Base-by-base conservation (phyloP, 2,329 filamentous ascomycete genomes). In the Lachnellula cervina region DNA sequence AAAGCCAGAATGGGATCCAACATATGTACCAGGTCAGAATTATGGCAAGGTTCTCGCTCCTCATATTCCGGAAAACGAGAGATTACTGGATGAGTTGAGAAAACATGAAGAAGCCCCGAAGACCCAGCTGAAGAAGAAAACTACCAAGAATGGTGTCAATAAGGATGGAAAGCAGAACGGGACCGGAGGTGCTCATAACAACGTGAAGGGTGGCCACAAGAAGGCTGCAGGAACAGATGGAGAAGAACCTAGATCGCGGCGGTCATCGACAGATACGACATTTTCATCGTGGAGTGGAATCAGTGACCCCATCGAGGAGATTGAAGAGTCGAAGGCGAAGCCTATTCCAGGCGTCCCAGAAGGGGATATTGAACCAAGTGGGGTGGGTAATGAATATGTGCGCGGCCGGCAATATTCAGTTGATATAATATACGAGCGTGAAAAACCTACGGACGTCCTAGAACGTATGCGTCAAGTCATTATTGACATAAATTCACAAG, bases 341-440 rank as follows among this genome's bases (percentile, higher is more conserved):
- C 16, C 44, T 25, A 47, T 37, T 28, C 28, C 35, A 35, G 52
- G 47, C 17, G 16, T 58, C 14, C 34, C 51, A 4, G 50, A 60
- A 28, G 57, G 35, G 32, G 59, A 58, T 28, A 52, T 58, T 25
- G 52, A 55, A 21, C 44, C 58, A 52, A 67, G 61, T 40, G 66
- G 66, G 8, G 65, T 70, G 34, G 63, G 62, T 4, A 55, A 65
- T 14, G 62, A 64, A 50, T 83, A 85, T 64, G 92, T 97, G 52
- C 85, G 92, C 70, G 94, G 94, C 42, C 86, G 93, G 9, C 90
- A 96, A 66, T 94, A 86, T 61, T 89, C 90, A 0, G 94, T 99
- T 8, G 83, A 90, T 6, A 32, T 47, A n/a, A 47, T 28, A 17
- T 47, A 47, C 16, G 44, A 47, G 23, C 14, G 13, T 5, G 13